These are phyloP conservation scores for Globisporangium paroecandrum DNA, from an alignment of 352 stramenopile species.

Conservation along the genomic window DNA sequence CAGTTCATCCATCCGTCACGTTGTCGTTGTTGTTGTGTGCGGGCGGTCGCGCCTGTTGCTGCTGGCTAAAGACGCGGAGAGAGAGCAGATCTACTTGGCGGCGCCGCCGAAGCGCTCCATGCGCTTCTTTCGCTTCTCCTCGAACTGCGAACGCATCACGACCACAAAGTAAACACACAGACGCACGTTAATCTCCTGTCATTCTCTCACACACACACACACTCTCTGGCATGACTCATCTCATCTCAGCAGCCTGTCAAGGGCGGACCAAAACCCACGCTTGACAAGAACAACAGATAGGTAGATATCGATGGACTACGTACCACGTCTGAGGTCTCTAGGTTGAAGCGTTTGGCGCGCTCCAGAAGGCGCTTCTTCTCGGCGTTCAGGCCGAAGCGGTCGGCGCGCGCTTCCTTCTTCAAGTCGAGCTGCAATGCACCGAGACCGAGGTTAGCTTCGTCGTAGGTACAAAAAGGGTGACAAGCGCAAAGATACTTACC, in stretches of 20 bases:
- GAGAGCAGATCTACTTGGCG: constrained; percentile 13
- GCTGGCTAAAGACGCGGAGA: neutral
- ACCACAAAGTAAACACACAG: neutral
- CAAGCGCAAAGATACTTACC: constrained; percentile 28
- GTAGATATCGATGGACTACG: constrained; percentile 9
- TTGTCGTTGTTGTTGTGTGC: neutral
- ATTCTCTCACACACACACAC: neutral
- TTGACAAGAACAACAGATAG: neutral
- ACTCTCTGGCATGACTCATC: neutral
- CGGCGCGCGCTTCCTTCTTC: constrained; percentile 75
- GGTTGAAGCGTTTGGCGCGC: constrained; percentile 78
- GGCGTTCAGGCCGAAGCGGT: constrained; percentile 80
- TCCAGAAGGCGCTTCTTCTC: constrained; percentile 80
- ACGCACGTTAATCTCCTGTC: neutral
- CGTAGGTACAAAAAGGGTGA: no score
- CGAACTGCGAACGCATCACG: constrained; percentile 30
- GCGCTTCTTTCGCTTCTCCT: constrained; percentile 77
- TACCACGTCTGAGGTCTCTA: constrained; percentile 80
- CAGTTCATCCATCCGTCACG: constrained; percentile 3
- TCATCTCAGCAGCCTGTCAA: neutral
- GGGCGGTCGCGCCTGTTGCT: constrained; percentile 9
- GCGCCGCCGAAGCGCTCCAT: constrained; percentile 53
- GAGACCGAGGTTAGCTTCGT: no score
- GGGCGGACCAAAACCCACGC: constrained; percentile 3
- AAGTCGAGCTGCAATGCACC: constrained; percentile 50